Conservation (phyloP, 805 yeast species). For the Candida ovalis region DNA sequence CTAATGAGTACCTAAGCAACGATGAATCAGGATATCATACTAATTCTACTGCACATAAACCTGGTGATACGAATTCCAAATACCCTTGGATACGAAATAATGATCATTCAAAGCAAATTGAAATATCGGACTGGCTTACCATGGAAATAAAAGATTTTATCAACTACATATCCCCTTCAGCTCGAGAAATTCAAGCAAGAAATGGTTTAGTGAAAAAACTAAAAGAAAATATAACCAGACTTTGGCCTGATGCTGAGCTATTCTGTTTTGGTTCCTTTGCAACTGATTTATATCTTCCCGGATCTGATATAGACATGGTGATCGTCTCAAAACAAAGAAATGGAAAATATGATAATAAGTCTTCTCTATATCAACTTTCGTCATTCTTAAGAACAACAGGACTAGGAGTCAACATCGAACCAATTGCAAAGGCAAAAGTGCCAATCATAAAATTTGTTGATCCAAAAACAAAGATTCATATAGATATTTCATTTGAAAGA, state of each 20-base stretch:
- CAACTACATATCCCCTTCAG: slow-evolving; percentile 80
- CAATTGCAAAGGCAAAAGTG: slow-evolving; percentile 85
- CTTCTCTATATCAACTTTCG: slow-evolving; percentile 68
- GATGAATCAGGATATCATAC: slow-evolving; percentile 35
- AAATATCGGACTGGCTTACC: slow-evolving; percentile 83
- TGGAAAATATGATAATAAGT: slow-evolving; percentile 58
- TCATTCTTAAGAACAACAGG: slow-evolving; percentile 57
- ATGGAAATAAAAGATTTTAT: slow-evolving; percentile 82
- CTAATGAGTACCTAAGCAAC: slow-evolving; percentile 42
- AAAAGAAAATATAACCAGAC: slow-evolving; percentile 43
- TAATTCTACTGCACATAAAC: slow-evolving; percentile 22
- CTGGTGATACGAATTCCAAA: slow-evolving; percentile 31
- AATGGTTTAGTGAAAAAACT: slow-evolving; percentile 61
- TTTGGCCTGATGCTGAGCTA: slow-evolving; percentile 79
- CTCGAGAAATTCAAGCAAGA: slow-evolving; percentile 64
- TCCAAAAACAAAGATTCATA: slow-evolving; percentile 60
- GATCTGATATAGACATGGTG: slow-evolving; percentile 94
- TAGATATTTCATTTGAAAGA: slow-evolving; percentile 89
- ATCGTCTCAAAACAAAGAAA: slow-evolving; percentile 50
- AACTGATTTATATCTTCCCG: slow-evolving; percentile 88
- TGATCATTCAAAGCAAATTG: slow-evolving; percentile 72
- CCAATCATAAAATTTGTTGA: slow-evolving; percentile 93
- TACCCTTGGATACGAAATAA: slow-evolving; percentile 78
- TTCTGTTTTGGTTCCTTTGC: slow-evolving; percentile 94
- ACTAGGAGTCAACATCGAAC: slow-evolving; percentile 72